These are phyloP conservation scores for Penicillium simplicissimum DNA, from an alignment of 495 filamentous ascomycete species.

Conservation along the genomic window DNA sequence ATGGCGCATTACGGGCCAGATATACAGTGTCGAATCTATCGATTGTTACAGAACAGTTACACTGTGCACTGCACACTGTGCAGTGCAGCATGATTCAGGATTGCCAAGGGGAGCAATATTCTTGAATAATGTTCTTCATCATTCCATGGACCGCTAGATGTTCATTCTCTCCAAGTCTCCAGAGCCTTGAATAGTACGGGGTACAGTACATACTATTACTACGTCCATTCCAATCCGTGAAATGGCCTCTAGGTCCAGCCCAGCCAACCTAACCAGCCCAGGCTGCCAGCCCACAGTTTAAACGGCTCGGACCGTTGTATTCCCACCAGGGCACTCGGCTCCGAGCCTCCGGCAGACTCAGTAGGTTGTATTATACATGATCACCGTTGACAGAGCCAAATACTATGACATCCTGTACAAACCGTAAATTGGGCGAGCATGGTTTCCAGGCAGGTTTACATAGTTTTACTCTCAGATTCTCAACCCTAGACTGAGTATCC, in stretches of 20 bases:
- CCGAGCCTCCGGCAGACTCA: neutral
- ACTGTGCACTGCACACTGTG: too few relatives aligned
- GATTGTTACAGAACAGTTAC: too few relatives aligned
- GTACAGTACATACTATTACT: too few relatives aligned
- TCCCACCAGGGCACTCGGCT: neutral
- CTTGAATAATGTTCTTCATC: neutral
- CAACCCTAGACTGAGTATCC: too few relatives aligned
- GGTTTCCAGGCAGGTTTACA: too few relatives aligned
- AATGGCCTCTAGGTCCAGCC: neutral
- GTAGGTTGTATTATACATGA: neutral
- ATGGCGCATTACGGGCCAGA: neutral
- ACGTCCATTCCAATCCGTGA: neutral
- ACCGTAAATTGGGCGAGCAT: too few relatives aligned
- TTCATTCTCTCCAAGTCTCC: neutral
- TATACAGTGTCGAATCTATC: too few relatives aligned
- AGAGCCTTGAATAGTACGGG: too few relatives aligned
- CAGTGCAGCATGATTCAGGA: neutral
- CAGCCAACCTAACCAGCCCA: neutral
- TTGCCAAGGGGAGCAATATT: neutral
- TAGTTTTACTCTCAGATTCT: too few relatives aligned
- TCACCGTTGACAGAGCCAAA: neutral
- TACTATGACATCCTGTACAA: neutral
- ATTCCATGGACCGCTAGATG: neutral
- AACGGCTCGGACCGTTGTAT: slow-evolving; percentile 29
- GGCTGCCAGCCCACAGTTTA: slow-evolving; percentile 15